Percentiles rank a stretch among this genome's conserved stretches.
These are phyloP conservation scores for Aeminium ludgeri DNA, from an alignment of 495 filamentous ascomycete species.

Conservation along the genomic window DNA sequence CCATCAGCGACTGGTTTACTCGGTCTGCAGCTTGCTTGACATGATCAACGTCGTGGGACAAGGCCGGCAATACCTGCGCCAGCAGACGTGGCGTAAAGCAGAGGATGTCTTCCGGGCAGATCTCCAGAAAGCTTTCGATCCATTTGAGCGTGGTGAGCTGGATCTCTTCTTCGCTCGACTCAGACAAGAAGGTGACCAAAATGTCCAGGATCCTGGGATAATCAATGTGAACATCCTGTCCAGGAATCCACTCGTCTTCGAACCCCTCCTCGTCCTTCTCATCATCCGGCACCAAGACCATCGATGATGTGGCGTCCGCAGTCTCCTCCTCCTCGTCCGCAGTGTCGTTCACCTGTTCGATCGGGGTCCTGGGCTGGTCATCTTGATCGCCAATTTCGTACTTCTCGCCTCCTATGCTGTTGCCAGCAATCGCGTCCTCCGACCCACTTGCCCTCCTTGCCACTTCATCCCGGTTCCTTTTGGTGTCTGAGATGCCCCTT, in stretches of 20 bases:
- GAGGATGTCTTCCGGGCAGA: conserved; percentile 94
- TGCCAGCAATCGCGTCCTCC: background rate
- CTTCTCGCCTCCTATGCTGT: background rate
- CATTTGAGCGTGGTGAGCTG: conserved; percentile 80
- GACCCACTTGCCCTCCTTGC: conserved; percentile 9
- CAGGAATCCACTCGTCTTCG: conserved; percentile 91
- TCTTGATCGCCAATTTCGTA: background rate
- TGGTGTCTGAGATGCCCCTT: conserved; percentile 77
- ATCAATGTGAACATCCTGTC: conserved; percentile 92
- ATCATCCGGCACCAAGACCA: conserved; percentile 25
- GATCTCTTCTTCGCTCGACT: conserved; percentile 78
- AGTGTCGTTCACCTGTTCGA: background rate
- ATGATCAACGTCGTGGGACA: conserved; percentile 76
- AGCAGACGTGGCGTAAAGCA: conserved; percentile 83
- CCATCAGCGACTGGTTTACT: conserved; percentile 78
- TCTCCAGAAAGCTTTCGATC: conserved; percentile 93
- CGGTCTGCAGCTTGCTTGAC: conserved; percentile 76
- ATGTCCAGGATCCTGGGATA: conserved; percentile 85
- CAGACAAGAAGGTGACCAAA: conserved; percentile 63
- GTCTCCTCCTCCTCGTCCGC: conserved; percentile 34
- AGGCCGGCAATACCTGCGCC: conserved; percentile 80
- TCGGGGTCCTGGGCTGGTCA: background rate
- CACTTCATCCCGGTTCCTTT: conserved; percentile 42
- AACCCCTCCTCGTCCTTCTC: conserved; percentile 45
- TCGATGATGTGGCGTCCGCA: conserved; percentile 25